Conservation (phyloP, 2,329 filamentous ascomycete species). For the Albophoma yamanashiensis region DNA sequence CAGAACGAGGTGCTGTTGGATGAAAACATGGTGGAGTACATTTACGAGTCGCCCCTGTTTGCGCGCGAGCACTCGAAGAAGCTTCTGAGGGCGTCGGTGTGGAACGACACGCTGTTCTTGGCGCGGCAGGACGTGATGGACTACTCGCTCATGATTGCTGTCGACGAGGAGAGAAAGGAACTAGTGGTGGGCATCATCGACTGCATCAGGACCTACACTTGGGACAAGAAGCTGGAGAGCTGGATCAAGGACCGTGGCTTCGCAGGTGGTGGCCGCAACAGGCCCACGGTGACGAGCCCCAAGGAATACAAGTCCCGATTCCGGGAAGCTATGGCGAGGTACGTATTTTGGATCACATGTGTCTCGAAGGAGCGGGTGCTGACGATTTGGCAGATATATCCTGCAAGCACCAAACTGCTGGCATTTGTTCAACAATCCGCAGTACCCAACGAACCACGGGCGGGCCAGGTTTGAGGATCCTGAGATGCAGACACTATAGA, state of each 20-base stretch:
- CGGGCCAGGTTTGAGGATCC: constrained; percentile 28
- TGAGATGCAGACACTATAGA: constrained; percentile 8
- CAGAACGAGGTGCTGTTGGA: constrained; percentile 93
- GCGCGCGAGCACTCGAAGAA: constrained; percentile 94
- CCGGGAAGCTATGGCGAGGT: constrained; percentile 90
- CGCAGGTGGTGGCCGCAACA: constrained; percentile 62
- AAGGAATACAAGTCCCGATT: constrained; percentile 97
- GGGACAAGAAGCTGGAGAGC: constrained; percentile 99
- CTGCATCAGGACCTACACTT: constrained; percentile 96
- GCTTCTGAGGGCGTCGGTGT: constrained; percentile 79
- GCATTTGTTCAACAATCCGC: constrained; percentile 51
- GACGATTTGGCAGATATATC: constrained; percentile 43
- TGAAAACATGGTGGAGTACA: constrained; percentile 98
- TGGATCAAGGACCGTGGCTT: constrained; percentile 98
- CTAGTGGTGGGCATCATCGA: constrained; percentile 97
- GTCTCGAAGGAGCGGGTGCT: background rate
- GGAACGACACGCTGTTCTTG: constrained; percentile 95
- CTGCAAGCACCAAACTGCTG: constrained; percentile 66
- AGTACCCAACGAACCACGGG: constrained; percentile 24
- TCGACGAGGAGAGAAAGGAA: constrained; percentile 82
- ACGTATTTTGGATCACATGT: constrained; percentile 21
- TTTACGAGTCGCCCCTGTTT: constrained; percentile 94
- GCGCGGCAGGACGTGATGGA: constrained; percentile 98
- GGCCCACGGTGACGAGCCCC: constrained; percentile 91
- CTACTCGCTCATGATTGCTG: constrained; percentile 96